These are phyloP conservation scores for Acer negundo DNA, from an alignment of 345 rosid genomes.

Conservation along the genomic window DNA sequence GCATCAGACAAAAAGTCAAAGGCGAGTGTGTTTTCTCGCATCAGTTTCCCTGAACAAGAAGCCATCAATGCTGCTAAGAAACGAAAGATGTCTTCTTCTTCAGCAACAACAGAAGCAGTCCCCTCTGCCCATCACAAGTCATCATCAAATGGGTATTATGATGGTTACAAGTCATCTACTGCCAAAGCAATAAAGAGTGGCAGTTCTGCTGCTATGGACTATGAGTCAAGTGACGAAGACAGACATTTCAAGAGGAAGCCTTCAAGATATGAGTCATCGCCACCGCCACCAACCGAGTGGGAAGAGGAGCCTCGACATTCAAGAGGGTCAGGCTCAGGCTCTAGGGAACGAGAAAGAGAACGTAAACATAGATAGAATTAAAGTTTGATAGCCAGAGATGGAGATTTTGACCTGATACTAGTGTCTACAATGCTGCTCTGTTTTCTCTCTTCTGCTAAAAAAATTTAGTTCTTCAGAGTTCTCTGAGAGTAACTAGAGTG, in stretches of 20 bases:
- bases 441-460: not conserved
- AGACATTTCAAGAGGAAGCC: constrained; percentile 95
- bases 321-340: constrained; percentile 23
- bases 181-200: constrained; percentile 39
- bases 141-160: constrained; percentile 51
- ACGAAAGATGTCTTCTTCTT: constrained; percentile 53
- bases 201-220: constrained; percentile 42
- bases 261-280: constrained; percentile 73
- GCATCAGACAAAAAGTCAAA: constrained; percentile 49
- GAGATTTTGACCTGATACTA: not conserved
- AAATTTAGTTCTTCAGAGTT: not conserved
- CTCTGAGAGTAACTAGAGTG: not conserved
- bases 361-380: constrained; percentile 40
- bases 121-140: constrained; percentile 42
- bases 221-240: constrained; percentile 90
- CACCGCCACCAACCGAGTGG: constrained; percentile 45
- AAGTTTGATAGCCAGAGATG: not conserved
- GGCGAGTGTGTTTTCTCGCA: constrained; percentile 88
- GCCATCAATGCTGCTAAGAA: constrained; percentile 38
- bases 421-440: not conserved
- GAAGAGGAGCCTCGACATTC: constrained; percentile 45
- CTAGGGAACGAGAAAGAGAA: constrained; percentile 44
- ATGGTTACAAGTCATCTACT: constrained; percentile 38
- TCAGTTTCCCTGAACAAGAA: constrained; percentile 81
- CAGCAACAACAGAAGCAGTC: constrained; percentile 19